Conservation (phyloP, 306 rosid genomes). For the Rosa lucieae region DNA sequence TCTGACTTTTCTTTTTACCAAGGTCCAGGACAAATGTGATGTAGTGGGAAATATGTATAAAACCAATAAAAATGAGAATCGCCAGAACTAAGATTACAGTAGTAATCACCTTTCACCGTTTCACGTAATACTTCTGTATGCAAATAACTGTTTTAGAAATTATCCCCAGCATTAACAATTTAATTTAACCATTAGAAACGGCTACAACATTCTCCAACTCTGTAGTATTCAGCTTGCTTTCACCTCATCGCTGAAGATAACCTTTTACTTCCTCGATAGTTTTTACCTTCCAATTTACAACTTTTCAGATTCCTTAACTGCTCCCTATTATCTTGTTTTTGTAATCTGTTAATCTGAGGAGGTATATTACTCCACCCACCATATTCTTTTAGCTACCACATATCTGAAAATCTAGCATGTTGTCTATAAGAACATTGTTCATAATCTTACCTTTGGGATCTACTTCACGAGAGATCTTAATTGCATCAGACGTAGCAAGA, state of each 20-base stretch:
- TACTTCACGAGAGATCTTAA: conserved; percentile 50
- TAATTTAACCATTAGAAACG: neutral
- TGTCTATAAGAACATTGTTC: neutral
- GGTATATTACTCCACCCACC: neutral
- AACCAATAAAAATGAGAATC: neutral
- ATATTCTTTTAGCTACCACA: neutral
- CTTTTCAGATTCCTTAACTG: neutral
- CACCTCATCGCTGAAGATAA: neutral
- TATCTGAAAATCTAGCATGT: neutral
- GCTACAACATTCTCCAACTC: neutral
- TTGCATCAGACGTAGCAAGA: conserved; percentile 46
- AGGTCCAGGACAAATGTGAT: neutral
- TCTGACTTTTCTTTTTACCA: neutral
- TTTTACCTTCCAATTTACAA: neutral
- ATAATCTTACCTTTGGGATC: conserved; percentile 41
- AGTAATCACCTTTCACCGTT: conserved; percentile 1
- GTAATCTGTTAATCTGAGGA: neutral
- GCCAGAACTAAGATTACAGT: neutral
- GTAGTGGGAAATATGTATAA: neutral
- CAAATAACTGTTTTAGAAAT: neutral
- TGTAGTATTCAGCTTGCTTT: neutral
- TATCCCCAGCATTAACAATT: neutral
- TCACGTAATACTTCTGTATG: neutral
- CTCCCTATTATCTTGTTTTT: neutral
- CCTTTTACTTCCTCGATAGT: neutral